Evolutionary conservation across 2,329 filamentous ascomycete genomes (phyloP).

Genomic region (Amauroascus niger): DNA sequence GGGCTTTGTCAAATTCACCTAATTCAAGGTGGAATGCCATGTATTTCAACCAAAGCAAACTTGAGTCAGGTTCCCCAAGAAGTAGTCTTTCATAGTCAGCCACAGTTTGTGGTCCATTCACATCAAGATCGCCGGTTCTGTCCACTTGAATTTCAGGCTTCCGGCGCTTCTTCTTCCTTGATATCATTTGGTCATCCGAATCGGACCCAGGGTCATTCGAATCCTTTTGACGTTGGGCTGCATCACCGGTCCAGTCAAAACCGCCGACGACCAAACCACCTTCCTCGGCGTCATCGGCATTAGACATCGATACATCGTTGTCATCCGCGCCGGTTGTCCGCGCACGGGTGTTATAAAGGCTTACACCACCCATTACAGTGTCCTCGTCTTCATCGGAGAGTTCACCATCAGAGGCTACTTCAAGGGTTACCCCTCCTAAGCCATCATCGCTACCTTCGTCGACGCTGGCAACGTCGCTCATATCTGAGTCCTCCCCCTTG

Average conservation of each 20-base stretch:
- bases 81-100: conserved; percentile 91
- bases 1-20: conserved; percentile 76
- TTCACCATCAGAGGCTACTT: conserved; percentile 29
- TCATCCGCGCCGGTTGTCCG: conserved; percentile 32
- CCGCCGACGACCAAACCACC: conserved; percentile 57
- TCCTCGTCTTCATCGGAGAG: conserved; percentile 31
- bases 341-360: conserved; percentile 31
- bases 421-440: conserved; percentile 25
- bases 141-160: conserved; percentile 75
- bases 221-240: conserved; percentile 35
- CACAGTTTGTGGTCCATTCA: conserved; percentile 74
- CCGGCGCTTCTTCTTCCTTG: conserved; percentile 61
- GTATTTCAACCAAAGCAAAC: conserved; percentile 86
- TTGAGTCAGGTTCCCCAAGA: conserved; percentile 86
- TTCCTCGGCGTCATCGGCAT: conserved; percentile 28
- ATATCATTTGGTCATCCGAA: conserved; percentile 39
- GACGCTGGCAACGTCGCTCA: conserved; percentile 41
- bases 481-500: conserved; percentile 40
- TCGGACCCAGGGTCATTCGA: conserved; percentile 20
- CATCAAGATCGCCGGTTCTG: conserved; percentile 82
- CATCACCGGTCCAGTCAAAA: conserved; percentile 78
- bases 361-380: conserved; percentile 36
- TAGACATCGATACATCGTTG: conserved; percentile 39
- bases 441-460: conserved; percentile 32
- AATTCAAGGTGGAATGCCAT: conserved; percentile 98